phyloP scores from a whole-genome alignment of 2,329 filamentous ascomycete genomes.

The Aspergillus versicolor region DNA sequence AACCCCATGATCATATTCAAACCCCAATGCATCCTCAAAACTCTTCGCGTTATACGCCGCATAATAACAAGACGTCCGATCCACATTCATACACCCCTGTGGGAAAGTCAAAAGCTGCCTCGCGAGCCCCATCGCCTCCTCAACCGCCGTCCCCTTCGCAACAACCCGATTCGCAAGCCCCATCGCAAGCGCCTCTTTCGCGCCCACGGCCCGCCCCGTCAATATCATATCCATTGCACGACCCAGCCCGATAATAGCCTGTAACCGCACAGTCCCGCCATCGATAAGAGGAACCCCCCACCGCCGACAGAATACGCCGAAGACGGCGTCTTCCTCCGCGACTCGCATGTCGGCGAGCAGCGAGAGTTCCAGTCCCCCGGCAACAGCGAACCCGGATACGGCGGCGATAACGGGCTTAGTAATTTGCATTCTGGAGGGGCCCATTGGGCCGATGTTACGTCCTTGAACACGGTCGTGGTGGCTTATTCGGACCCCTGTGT shows the following conservation, averaged over 20 bases:
- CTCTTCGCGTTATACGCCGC: constrained; percentile 49
- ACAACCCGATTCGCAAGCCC: constrained; percentile 56
- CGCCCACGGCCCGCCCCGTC: constrained; percentile 51
- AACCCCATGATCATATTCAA: constrained; percentile 49
- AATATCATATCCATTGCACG: constrained; percentile 58
- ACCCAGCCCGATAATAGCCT: constrained; percentile 53
- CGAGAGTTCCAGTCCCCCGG: constrained; percentile 54
- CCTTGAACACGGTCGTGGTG: constrained; percentile 32
- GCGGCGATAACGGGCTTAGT: constrained; percentile 55
- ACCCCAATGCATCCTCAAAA: constrained; percentile 52
- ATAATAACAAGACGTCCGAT: constrained; percentile 52
- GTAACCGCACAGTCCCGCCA: constrained; percentile 54
- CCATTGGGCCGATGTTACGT: constrained; percentile 49
- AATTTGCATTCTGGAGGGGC: constrained; percentile 28
- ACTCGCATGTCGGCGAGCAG: constrained; percentile 56
- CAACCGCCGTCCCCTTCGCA: constrained; percentile 49
- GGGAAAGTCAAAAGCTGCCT: constrained; percentile 51
- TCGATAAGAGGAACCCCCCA: constrained; percentile 55
- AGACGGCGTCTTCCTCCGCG: constrained; percentile 53
- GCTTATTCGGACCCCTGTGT: background rate
- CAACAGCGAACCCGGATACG: constrained; percentile 54
- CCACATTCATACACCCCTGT: constrained; percentile 53
- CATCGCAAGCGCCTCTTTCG: constrained; percentile 52
- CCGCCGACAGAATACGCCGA: constrained; percentile 57
- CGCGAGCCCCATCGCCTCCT: constrained; percentile 51